A percentile compares a stretch with the other conserved stretches of the same genome.
phyloP scores from a whole-genome alignment of 2,329 filamentous ascomycete species.

The Fusarium metavorans region DNA sequence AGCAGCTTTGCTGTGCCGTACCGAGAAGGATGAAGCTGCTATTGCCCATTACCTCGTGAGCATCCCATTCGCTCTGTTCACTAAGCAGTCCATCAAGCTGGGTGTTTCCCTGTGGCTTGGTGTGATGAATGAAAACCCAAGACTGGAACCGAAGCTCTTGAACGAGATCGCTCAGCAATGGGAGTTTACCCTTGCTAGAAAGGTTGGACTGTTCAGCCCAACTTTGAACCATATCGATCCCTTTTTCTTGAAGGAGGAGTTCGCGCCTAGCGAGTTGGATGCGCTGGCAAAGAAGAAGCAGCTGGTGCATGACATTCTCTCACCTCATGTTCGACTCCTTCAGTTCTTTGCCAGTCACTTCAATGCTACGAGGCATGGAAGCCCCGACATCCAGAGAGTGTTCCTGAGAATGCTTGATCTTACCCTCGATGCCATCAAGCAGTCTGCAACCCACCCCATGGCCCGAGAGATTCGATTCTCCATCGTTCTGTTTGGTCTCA shows the following conservation, averaged over 20 bases:
- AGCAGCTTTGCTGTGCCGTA: conserved; percentile 86
- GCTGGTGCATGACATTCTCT: conserved; percentile 82
- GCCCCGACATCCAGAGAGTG: conserved; percentile 81
- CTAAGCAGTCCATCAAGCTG: conserved; percentile 93
- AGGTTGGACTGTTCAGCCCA: conserved; percentile 84
- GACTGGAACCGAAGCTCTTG: conserved; percentile 86
- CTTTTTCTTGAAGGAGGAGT: conserved; percentile 91
- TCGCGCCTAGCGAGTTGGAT: conserved; percentile 88
- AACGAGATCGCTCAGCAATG: conserved; percentile 91
- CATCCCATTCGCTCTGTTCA: conserved; percentile 94
- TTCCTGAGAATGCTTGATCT: conserved; percentile 85
- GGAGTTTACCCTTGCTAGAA: conserved; percentile 84
- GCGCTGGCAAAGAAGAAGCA: conserved; percentile 81
- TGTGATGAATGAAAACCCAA: conserved; percentile 94
- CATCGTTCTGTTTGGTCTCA: conserved; percentile 84
- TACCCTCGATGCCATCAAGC: conserved; percentile 80
- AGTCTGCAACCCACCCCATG: conserved; percentile 82
- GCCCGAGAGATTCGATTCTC: conserved; percentile 93
- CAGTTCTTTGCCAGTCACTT: conserved; percentile 96
- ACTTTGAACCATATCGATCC: conserved; percentile 82
- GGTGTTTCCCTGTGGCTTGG: conserved; percentile 97
- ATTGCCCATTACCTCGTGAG: conserved; percentile 89
- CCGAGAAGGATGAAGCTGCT: conserved; percentile 78
- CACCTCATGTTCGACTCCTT: conserved; percentile 86
- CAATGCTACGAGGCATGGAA: conserved; percentile 89